These are phyloP conservation scores for Fusarium verrucosum DNA, from an alignment of 2,329 filamentous ascomycete genomes.

Conservation along the genomic window DNA sequence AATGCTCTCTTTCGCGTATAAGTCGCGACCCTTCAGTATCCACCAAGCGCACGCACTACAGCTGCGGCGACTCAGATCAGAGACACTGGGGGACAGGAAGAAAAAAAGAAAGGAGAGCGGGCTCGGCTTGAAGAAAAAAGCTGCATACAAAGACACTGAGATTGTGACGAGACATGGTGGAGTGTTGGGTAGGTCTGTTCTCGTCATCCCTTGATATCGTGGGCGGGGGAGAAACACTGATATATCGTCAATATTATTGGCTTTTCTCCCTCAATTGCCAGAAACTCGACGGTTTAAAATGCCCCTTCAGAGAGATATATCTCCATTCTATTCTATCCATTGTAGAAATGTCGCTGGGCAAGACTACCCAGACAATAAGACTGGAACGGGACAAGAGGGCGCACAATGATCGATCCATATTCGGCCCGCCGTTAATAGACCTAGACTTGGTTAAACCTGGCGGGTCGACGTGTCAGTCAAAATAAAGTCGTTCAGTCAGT, in stretches of 20 bases:
- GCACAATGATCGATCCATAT: slow-evolving; percentile 25
- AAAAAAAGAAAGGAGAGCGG: slow-evolving; percentile 18
- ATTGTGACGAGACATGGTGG: slow-evolving; percentile 29
- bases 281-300: neutral
- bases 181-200: neutral
- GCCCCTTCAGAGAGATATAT: slow-evolving; percentile 17
- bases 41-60: slow-evolving; percentile 18
- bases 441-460: slow-evolving; percentile 14
- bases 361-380: slow-evolving; percentile 14
- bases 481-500: neutral
- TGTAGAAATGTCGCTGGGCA: neutral
- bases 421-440: slow-evolving; percentile 18
- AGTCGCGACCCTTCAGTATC: slow-evolving; percentile 32
- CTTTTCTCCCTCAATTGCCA: slow-evolving; percentile 27
- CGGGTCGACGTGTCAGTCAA: slow-evolving; percentile 23
- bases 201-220: slow-evolving; percentile 26
- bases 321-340: slow-evolving; percentile 17
- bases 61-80: slow-evolving; percentile 31
- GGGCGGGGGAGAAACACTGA: slow-evolving; percentile 18
- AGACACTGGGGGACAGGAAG: slow-evolving; percentile 12
- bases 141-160: slow-evolving; percentile 9
- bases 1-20: slow-evolving; percentile 35
- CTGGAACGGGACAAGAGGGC: slow-evolving; percentile 24
- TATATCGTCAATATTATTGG: slow-evolving; percentile 39
- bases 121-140: slow-evolving; percentile 23